Base-by-base conservation (phyloP, 345 rosid genomes). In the Populus alba region DNA sequence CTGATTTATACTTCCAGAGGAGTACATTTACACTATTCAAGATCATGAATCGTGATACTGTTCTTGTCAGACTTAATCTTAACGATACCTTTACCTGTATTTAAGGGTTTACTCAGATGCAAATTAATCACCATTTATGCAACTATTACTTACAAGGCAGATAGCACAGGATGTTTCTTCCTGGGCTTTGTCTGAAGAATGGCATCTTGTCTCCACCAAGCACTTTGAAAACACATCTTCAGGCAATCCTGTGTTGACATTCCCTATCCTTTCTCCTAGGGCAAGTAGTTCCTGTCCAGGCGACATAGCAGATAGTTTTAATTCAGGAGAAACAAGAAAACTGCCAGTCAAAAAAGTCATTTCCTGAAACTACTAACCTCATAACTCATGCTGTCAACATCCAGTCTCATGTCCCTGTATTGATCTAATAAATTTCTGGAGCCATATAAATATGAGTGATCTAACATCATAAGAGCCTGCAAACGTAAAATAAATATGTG, bases 361-460 rank as follows among this genome's bases (percentile, higher is more conserved):
- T 37, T 72, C 12, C 66, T 71, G 25, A n/a, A 17, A 39, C 61
- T 63, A 15, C 65, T 51, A 72, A 91, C 98, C 98, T 95, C 98
- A 51, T 95, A 95, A 71, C 85, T 85, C 97, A 95, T 91, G 88
- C 84, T 79, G 85, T 95, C 98, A 68, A 89, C 75, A 86, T 95
- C 95, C 17, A 95, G 88, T 81, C 97, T 95, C 97, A 95, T 83
- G 75, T 93, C 98, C 80, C 91, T 80, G 78, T 95, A 91, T 79
- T 90, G 92, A 87, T 95, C 97, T 66, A 82, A 33, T 74, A 82
- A 72, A 74, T 79, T 81, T 87, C 94, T 86, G 55, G 95, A 85
- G 41, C 88, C 91, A 78, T 90, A 81, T 22, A 83, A 78, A 22
- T 72, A 70, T n/a, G 95, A 39, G 79, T 86, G 90, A 69, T 93